Base-by-base conservation (phyloP, 2,329 filamentous ascomycete genomes). In the Phialophora expanda region DNA sequence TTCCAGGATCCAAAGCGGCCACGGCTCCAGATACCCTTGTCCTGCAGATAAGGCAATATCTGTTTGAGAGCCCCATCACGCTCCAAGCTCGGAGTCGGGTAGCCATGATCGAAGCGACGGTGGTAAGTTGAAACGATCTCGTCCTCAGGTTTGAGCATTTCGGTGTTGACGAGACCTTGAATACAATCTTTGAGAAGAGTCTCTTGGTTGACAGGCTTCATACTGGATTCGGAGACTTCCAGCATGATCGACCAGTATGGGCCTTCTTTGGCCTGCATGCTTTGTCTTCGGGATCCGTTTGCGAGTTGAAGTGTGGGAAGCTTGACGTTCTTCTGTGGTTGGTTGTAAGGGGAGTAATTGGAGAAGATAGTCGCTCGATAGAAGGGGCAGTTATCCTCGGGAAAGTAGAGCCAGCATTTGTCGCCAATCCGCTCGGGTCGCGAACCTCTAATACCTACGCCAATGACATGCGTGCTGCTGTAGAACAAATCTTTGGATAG, bases 191-290 rank as follows among this genome's bases (percentile, higher is more conserved):
- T 87, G 75, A 99, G 85, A 69, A 99, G 82, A 79, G 90, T 97
- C 74, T 88, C 87, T 74, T 90, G 84, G 80, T 98, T 89, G 34
- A 98, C 93, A 46, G 93, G 92, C 87, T 99, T 99, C 89, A 96
- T 88, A 76, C 87, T 87, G 34, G 94, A 98, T 82, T 99, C 92
- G 34, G 95, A 98, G 68, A 99, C 90, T 82, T 99, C 95, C 74
- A 99, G 84, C 95, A 99, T 99, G 85, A 99, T 96, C 70, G 94
- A 98, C 95, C 95, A 99, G 88, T 99, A 99, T 50, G 95, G 95
- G 38, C 95, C 95, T 75, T 90, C 87, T 84, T 95, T 86, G 67
- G 92, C 82, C 75, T 91, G 88, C 58, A 84, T 84, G 73, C 87
- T 91, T 68, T 84, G 80, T 65, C 93, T 87, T 83, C 92, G 92